Conservation (phyloP, 2,329 filamentous ascomycete species). For the Stromatinia cepivora region DNA sequence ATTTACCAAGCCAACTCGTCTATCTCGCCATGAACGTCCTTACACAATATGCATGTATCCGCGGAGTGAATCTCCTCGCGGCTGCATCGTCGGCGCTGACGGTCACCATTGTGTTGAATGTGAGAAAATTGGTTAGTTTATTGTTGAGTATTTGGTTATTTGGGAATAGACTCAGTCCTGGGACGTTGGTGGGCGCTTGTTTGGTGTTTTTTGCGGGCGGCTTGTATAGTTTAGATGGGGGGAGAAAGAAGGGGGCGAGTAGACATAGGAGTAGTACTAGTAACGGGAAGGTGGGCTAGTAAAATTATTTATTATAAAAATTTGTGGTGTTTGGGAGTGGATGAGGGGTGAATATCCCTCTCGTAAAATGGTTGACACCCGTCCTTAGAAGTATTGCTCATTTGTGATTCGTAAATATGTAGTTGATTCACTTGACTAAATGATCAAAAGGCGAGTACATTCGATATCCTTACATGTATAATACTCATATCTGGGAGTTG, state of each 20-base stretch:
- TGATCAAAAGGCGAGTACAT: not conserved
- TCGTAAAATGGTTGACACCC: not conserved
- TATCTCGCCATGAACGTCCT: slow-evolving; percentile 75
- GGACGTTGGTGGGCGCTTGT: slow-evolving; percentile 77
- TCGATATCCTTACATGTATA: not conserved
- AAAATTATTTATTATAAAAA: slow-evolving; percentile 13
- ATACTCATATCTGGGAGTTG: not conserved
- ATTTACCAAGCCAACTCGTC: slow-evolving; percentile 67
- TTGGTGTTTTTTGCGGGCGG: slow-evolving; percentile 91
- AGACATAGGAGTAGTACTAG: slow-evolving; percentile 15
- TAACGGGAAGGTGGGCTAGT: slow-evolving; percentile 22
- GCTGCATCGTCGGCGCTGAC: slow-evolving; percentile 88
- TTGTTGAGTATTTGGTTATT: slow-evolving; percentile 92
- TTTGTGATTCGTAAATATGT: not conserved
- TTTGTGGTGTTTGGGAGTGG: slow-evolving; percentile 32
- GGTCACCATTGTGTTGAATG: slow-evolving; percentile 94
- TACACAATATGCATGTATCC: slow-evolving; percentile 93
- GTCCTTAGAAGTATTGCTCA: not conserved
- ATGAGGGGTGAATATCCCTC: too few relatives aligned
- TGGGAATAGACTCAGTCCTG: slow-evolving; percentile 74
- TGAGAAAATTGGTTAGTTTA: slow-evolving; percentile 89
- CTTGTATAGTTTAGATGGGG: slow-evolving; percentile 75
- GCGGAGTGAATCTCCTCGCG: slow-evolving; percentile 91
- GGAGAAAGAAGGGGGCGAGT: slow-evolving; percentile 11
- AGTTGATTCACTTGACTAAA: not conserved